These are phyloP conservation scores for Fonsecaea pugnacius DNA, from an alignment of 2,329 filamentous ascomycete species.

Conservation along the genomic window DNA sequence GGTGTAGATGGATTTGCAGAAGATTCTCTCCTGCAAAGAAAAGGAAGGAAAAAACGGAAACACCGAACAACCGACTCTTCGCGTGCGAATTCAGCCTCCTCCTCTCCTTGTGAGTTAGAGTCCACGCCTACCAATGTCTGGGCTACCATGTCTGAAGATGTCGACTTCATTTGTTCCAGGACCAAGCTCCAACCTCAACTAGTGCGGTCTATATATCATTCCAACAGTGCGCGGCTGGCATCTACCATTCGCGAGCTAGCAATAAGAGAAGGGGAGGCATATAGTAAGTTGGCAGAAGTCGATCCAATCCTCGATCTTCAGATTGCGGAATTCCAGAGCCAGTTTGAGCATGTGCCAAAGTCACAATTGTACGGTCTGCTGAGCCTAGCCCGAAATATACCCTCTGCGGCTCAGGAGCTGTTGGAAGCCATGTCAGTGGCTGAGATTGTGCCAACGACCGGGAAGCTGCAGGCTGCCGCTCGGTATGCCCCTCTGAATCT, in stretches of 20 bases:
- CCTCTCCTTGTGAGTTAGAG: conserved; percentile 31
- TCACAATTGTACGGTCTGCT: conserved; percentile 59
- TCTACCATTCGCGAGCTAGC: conserved; percentile 62
- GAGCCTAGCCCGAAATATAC: conserved; percentile 61
- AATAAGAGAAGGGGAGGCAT: conserved; percentile 50
- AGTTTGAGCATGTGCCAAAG: conserved; percentile 59
- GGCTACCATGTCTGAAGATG: conserved; percentile 60
- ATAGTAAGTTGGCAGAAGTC: conserved; percentile 44
- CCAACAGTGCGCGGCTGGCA: conserved; percentile 59
- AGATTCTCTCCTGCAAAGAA: conserved; percentile 49
- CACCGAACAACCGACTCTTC: conserved; percentile 27
- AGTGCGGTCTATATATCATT: conserved; percentile 63
- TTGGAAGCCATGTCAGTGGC: conserved; percentile 57
- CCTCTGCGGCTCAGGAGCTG: conserved; percentile 63
- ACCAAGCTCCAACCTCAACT: conserved; percentile 51
- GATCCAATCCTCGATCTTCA: conserved; percentile 53
- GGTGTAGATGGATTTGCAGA: conserved; percentile 82
- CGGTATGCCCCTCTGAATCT: conserved; percentile 50
- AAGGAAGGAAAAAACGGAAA: conserved; percentile 40
- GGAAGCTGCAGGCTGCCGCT: conserved; percentile 42
- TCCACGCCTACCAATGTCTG: conserved; percentile 57
- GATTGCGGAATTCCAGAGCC: conserved; percentile 58
- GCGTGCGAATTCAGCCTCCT: conserved; percentile 38
- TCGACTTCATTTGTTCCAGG: conserved; percentile 64
- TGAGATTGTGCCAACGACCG: conserved; percentile 33